Evolutionary conservation across 2,329 filamentous ascomycete genomes (phyloP), one percentile per base, ranked within the genome.

Genomic region (Fusarium nanum): DNA sequence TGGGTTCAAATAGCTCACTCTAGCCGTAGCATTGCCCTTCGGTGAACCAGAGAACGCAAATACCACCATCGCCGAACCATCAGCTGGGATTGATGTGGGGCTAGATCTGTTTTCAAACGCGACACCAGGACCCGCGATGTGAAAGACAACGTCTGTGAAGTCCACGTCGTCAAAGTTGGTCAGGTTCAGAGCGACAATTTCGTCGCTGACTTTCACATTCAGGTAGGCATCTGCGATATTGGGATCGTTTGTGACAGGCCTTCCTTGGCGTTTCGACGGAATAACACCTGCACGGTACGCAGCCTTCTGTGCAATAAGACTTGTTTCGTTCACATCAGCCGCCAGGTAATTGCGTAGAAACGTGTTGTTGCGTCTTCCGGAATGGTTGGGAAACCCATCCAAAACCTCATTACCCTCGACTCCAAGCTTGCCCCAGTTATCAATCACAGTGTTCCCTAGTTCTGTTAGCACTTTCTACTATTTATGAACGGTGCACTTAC

Each of bases 361-460:
- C 20, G 52, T 60, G 6, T 60, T 57, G 25, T 60, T 60, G 3
- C 57, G 25, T 16, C 52, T 27, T 18, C 52, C 57, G 1, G 52
- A 57, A 16, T 22, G 14, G 20, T 60, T 34, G 2, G 52, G 52
- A 32, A 60, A 57, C 2, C 52, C 57, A 42, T 60, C 57, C 7
- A 60, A 42, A 7, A 47, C 27, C 12, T 57, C 42, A 9, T 60
- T 60, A 3, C 13, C 52, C 41, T 9, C n/a, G 8, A 60, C 32
- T 7, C 42, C 57, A 27, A 57, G 52, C 18, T 57, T 60, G 1
- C 57, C 57, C 57, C 57, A 60, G 8, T 60, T 60, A 22, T 57
- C 30, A 22, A 47, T 47, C 3, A 60, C 52, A 1, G 52, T 57
- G 22, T 57, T 60, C 52, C 57, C 57, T 60, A 2, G 0, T 6